phyloP scores from a whole-genome alignment of 164 flowering plant genomes.

The Sextonia rubra region DNA sequence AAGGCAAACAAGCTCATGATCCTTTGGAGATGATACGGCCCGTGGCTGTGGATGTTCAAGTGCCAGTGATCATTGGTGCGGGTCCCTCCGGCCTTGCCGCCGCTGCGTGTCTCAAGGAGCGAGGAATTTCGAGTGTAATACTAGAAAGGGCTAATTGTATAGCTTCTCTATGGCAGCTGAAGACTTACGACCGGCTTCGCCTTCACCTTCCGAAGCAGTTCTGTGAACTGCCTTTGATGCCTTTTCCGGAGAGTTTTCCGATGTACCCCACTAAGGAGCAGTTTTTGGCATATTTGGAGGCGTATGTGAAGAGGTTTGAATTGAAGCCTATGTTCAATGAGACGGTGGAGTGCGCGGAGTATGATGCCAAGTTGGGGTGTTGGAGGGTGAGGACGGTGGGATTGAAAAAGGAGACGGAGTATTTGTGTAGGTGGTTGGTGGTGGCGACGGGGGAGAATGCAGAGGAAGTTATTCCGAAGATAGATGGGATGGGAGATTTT shows the following conservation, averaged over 20 bases:
- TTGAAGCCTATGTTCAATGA: constrained; percentile 42
- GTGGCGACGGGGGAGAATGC: constrained; percentile 98
- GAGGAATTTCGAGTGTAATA: constrained; percentile 46
- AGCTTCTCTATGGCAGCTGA: constrained; percentile 75
- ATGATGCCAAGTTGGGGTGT: constrained; percentile 31
- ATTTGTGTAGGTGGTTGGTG: constrained; percentile 62
- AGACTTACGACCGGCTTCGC: constrained; percentile 66
- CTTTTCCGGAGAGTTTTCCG: constrained; percentile 60
- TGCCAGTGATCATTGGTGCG: constrained; percentile 73
- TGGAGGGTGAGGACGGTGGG: constrained; percentile 52
- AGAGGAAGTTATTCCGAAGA: constrained; percentile 58
- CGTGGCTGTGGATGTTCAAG: constrained; percentile 31
- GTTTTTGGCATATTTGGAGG: constrained; percentile 49
- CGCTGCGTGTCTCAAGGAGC: constrained; percentile 63
- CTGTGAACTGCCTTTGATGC: constrained; percentile 68
- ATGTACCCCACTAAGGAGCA: constrained; percentile 72
- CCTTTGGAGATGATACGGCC: constrained; percentile 3
- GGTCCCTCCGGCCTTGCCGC: constrained; percentile 83
- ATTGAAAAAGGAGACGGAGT: constrained; percentile 38
- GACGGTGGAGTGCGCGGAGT: constrained; percentile 54
- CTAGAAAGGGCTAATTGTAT: constrained; percentile 63
- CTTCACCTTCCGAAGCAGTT: constrained; percentile 80
- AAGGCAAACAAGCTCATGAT: constrained; percentile 46
- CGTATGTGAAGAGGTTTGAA: constrained; percentile 39
- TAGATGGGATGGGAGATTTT: constrained; percentile 59